Conservation (phyloP, 2,329 filamentous ascomycete species). For the Sphaerulina populicola region DNA sequence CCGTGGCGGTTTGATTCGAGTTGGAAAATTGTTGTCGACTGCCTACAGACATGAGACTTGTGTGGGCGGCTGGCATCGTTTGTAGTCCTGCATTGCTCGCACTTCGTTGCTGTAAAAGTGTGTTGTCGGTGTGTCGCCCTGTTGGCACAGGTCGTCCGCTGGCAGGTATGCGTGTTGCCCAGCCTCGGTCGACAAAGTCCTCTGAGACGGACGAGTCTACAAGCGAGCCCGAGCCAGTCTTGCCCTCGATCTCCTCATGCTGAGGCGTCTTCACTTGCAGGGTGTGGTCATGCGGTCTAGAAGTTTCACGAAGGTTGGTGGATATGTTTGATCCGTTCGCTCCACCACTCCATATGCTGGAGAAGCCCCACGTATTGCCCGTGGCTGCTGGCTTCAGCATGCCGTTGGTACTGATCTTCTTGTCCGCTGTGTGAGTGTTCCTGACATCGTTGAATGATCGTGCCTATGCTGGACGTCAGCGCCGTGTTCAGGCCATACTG, state of each 20-base stretch:
- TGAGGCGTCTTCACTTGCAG: slow-evolving; percentile 22
- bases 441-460: slow-evolving; percentile 22
- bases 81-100: slow-evolving; percentile 32
- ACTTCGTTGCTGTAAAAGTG: slow-evolving; percentile 34
- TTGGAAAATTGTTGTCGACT: slow-evolving; percentile 22
- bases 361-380: slow-evolving; percentile 13
- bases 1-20: slow-evolving; percentile 18
- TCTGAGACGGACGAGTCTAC: slow-evolving; percentile 62
- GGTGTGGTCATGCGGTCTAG: slow-evolving; percentile 20
- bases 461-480: slow-evolving; percentile 19
- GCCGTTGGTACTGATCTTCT: slow-evolving; percentile 17
- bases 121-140: slow-evolving; percentile 32
- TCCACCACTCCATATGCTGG: slow-evolving; percentile 28
- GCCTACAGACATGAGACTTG: slow-evolving; percentile 22
- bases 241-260: slow-evolving; percentile 41
- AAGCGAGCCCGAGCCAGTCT: slow-evolving; percentile 62
- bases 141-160: slow-evolving; percentile 26
- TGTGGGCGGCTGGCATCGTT: slow-evolving; percentile 28
- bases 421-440: slow-evolving; percentile 13
- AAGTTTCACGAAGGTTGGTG: slow-evolving; percentile 20
- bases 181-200: slow-evolving; percentile 47
- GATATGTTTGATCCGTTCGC: slow-evolving; percentile 19
- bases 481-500: neutral
- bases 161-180: slow-evolving; percentile 32
- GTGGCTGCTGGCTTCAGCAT: slow-evolving; percentile 12